Conservation (phyloP, 306 rosid genomes). For the Pyrus bretschneideri region DNA sequence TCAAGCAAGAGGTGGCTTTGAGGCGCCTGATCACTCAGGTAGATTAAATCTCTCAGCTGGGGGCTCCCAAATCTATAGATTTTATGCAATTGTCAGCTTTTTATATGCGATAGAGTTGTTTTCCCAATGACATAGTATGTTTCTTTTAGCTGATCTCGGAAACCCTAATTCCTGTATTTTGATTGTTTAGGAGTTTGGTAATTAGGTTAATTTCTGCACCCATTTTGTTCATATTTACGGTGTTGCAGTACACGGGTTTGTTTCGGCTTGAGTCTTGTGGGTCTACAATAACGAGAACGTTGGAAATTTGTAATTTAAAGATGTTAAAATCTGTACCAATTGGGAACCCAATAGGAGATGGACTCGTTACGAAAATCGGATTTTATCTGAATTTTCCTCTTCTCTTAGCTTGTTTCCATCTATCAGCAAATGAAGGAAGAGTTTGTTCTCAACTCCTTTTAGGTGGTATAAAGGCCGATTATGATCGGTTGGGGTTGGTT, state of each 20-base stretch:
- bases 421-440: neutral
- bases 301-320: neutral
- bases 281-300: neutral
- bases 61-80: neutral
- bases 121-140: neutral
- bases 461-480: neutral
- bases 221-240: neutral
- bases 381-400: neutral
- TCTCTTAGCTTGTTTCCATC: neutral
- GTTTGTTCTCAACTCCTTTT: neutral
- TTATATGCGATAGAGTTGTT: neutral
- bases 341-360: neutral
- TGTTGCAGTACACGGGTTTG: neutral
- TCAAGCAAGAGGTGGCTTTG: slow-evolving; percentile 43
- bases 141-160: slow-evolving; percentile 6
- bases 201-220: neutral
- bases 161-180: slow-evolving; percentile 31
- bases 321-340: neutral
- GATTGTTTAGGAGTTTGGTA: neutral
- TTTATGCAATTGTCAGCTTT: slow-evolving; percentile 1
- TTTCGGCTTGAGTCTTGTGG: neutral
- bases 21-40: slow-evolving; percentile 67
- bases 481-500: neutral
- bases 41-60: slow-evolving; percentile 4
- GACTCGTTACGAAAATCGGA: neutral